phyloP scores from a whole-genome alignment of 116 monocot species.

The Trichopus zeylanicus region DNA sequence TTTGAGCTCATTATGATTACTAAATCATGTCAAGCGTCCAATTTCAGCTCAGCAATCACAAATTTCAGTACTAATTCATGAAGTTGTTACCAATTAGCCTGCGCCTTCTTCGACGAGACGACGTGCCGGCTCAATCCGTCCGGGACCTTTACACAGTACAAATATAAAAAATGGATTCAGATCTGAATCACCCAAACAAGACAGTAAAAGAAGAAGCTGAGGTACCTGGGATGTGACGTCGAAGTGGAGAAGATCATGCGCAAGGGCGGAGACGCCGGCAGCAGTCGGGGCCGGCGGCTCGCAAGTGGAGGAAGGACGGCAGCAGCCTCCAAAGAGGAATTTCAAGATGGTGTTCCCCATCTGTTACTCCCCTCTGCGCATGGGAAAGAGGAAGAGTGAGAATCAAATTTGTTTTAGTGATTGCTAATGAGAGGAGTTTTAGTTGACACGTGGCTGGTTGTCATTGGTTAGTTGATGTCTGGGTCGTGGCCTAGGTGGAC shows the following conservation, averaged over 20 bases:
- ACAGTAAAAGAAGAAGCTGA: background rate
- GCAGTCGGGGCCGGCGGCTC: slow-evolving; percentile 23
- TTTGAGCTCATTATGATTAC: background rate
- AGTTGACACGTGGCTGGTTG: too few species aligned
- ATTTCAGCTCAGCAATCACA: background rate
- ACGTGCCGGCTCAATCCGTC: slow-evolving; percentile 63
- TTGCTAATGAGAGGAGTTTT: too few species aligned
- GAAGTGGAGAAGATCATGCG: slow-evolving; percentile 67
- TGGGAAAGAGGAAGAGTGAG: background rate
- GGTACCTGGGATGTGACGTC: slow-evolving; percentile 66
- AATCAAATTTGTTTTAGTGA: too few species aligned
- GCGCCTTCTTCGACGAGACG: slow-evolving; percentile 74
- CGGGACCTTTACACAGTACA: slow-evolving; percentile 43
- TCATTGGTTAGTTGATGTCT: too few species aligned
- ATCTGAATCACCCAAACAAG: background rate
- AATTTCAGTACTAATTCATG: background rate
- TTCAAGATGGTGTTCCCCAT: slow-evolving; percentile 71
- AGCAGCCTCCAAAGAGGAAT: slow-evolving; percentile 31
- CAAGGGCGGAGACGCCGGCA: slow-evolving; percentile 78
- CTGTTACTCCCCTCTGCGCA: background rate
- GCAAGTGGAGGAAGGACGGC: background rate
- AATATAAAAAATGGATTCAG: background rate
- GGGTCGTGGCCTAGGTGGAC: too few species aligned
- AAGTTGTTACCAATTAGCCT: slow-evolving; percentile 63
- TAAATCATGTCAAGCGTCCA: background rate